Evolutionary conservation across 441 rosid species (phyloP).

Genomic region (Aleurites moluccanus): DNA sequence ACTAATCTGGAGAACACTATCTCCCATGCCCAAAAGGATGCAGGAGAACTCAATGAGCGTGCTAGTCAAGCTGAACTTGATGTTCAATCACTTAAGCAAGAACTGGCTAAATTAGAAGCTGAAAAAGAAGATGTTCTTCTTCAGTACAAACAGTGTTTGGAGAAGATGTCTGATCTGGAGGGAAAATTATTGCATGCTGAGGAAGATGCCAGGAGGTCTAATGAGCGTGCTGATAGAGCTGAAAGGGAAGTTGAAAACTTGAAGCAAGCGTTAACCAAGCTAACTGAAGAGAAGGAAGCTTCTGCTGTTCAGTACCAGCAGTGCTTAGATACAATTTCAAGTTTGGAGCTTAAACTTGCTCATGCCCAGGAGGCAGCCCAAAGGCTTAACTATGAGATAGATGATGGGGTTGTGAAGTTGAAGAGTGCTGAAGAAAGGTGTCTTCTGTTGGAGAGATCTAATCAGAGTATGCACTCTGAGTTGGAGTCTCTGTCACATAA

Average conservation of each 20-base stretch:
- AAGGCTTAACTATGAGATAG: constrained; percentile 67
- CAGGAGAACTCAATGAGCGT: constrained; percentile 57
- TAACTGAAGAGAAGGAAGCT: constrained; percentile 77
- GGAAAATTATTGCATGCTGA: constrained; percentile 60
- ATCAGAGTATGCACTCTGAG: constrained; percentile 67
- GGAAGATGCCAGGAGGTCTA: constrained; percentile 48
- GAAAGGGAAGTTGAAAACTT: constrained; percentile 67
- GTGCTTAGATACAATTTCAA: constrained; percentile 64
- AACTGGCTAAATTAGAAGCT: constrained; percentile 51
- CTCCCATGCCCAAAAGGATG: constrained; percentile 54
- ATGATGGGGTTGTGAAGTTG: constrained; percentile 61
- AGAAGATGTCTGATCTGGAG: constrained; percentile 59
- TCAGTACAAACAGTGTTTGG: constrained; percentile 55
- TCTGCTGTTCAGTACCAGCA: constrained; percentile 63
- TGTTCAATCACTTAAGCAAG: constrained; percentile 51
- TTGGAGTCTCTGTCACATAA: constrained; percentile 58
- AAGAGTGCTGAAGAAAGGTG: constrained; percentile 84
- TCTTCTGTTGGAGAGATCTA: constrained; percentile 67
- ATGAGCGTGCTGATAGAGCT: constrained; percentile 56
- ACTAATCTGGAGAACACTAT: constrained; percentile 52
- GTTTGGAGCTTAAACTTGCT: constrained; percentile 62
- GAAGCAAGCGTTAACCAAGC: constrained; percentile 53
- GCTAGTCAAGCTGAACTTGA: constrained; percentile 61
- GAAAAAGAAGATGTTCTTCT: constrained; percentile 66
- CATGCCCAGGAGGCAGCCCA: constrained; percentile 61